Base-by-base conservation (phyloP, 345 rosid species). In the Clausena lansium region DNA sequence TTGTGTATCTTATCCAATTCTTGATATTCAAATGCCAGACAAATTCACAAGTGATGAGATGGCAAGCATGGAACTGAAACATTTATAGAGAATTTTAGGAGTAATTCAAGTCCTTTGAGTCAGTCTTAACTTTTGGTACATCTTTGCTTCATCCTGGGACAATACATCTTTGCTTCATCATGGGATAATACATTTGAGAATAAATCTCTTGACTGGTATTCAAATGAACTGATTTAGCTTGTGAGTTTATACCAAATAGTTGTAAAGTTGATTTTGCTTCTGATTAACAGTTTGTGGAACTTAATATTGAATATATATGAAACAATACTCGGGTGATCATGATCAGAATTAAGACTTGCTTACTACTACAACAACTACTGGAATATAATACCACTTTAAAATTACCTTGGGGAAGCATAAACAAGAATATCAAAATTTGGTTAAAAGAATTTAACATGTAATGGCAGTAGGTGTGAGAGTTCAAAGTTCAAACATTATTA, bases 41-140 rank as follows among this genome's bases (percentile, higher is more conserved):
- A 68, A 41, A 35, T 36, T 9, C 67, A n/a, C 76, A 54, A 28
- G 52, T 4, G 67, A 52, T 39, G 79, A 36, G 71, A 57, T 17
- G 27, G 22, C 17, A 9, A 64, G 32, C 35, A 70, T 41, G 61
- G 55, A 59, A 61, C 71, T 5, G 33, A 33, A 74, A 47, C 13
- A 20, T 79, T 69, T 75, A 79, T 75, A 83, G 15, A 59, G 70
- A 70, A 67, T 6, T 7, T 4, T 11, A 41, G 64, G 41, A 36
- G 5, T 39, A 30, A 63, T 62, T 67, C 62, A 57, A 61, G 71
- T 67, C 80, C 85, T 66, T 83, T 57, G 81, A 78, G 73, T 85
- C 61, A 70, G 85, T 85, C 88, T 68, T 77, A 85, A 85, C 70
- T 73, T 38, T 73, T 66, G 86, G 86, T 35, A 25, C 7, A 8